phyloP scores from a whole-genome alignment of 2,329 filamentous ascomycete species.

The Epichloe typhina region DNA sequence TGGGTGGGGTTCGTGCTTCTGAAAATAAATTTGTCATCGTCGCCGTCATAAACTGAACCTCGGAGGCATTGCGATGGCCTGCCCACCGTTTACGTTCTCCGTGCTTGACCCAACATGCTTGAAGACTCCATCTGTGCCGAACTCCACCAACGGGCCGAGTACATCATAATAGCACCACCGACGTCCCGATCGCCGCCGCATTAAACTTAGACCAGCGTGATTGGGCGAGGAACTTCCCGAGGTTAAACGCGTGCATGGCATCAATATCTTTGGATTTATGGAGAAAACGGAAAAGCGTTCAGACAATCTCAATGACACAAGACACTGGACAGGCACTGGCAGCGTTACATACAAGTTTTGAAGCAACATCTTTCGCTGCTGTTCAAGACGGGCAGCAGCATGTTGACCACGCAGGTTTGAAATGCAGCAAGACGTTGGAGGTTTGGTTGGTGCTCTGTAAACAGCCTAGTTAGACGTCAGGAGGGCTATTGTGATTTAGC shows the following conservation, averaged over 20 bases:
- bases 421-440: too few species aligned
- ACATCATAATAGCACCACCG: neutral
- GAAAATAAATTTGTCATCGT: neutral
- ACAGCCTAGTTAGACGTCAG: too few species aligned
- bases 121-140: neutral
- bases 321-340: neutral
- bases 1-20: neutral
- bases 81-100: neutral
- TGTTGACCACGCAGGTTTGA: too few species aligned
- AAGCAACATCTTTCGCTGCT: too few species aligned
- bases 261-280: neutral
- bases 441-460: too few species aligned
- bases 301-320: neutral
- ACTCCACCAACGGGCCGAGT: neutral
- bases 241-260: neutral
- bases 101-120: neutral
- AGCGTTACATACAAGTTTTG: neutral
- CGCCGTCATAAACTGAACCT: neutral
- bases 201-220: neutral
- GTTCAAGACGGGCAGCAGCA: too few species aligned
- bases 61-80: neutral
- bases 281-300: neutral
- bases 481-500: too few species aligned
- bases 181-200: neutral
- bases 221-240: neutral